Conservation (phyloP, 2,329 filamentous ascomycete genomes). For the Davidsoniella australis region DNA sequence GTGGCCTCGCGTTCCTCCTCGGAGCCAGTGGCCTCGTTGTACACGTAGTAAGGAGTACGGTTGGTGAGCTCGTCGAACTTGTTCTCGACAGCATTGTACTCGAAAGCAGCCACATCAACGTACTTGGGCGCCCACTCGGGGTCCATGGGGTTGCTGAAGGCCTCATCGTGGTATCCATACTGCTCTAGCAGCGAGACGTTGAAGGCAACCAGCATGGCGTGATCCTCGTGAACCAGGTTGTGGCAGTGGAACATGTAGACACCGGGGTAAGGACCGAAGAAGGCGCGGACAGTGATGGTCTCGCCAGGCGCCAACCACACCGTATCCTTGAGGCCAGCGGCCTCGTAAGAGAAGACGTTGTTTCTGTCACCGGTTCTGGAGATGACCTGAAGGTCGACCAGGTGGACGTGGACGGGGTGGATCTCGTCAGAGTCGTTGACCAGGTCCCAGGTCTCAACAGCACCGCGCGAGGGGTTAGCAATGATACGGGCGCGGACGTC, state of each 20-base stretch:
- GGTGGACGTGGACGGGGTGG: slow-evolving; percentile 40
- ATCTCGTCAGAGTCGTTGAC: slow-evolving; percentile 32
- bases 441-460: slow-evolving; percentile 32
- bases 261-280: slow-evolving; percentile 36
- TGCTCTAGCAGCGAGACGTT: slow-evolving; percentile 23
- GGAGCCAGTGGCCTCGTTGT: not conserved
- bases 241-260: slow-evolving; percentile 33
- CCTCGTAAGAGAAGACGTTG: slow-evolving; percentile 33
- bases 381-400: slow-evolving; percentile 40
- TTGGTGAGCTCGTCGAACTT: slow-evolving; percentile 5
- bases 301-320: slow-evolving; percentile 36
- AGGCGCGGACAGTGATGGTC: slow-evolving; percentile 31
- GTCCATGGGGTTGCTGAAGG: slow-evolving; percentile 24
- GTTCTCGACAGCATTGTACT: not conserved
- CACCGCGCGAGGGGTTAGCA: slow-evolving; percentile 28
- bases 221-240: slow-evolving; percentile 28
- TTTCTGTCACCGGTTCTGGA: slow-evolving; percentile 27
- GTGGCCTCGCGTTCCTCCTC: not conserved
- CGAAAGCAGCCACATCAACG: not conserved
- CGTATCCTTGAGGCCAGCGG: slow-evolving; percentile 38
- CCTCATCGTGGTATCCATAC: slow-evolving; percentile 24
- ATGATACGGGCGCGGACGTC: slow-evolving; percentile 31
- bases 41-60: slow-evolving; percentile 9
- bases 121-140: slow-evolving; percentile 17
- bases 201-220: slow-evolving; percentile 31